Conservation (phyloP, 202 grass and related monocot genomes). For the Setaria viridis region DNA sequence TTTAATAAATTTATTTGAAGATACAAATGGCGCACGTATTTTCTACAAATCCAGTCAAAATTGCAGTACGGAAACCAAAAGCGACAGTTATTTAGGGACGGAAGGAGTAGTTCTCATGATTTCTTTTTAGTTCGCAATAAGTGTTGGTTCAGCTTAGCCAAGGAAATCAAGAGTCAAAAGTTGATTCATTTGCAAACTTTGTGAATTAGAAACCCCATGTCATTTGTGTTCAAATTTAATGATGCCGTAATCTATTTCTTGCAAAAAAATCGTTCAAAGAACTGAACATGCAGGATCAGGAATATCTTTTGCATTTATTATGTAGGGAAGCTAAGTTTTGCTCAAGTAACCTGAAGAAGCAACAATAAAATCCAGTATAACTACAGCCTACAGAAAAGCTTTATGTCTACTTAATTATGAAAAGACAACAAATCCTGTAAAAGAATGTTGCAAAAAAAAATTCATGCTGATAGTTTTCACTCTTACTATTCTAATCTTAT, state of each 20-base stretch:
- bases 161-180: conserved; percentile 26
- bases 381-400: background rate
- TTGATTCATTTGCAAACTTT: conserved; percentile 14
- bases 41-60: too few species aligned
- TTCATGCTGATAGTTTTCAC: background rate
- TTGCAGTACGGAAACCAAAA: too few species aligned
- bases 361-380: conserved; percentile 2
- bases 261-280: background rate
- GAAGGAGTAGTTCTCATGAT: background rate
- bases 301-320: background rate
- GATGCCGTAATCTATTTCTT: conserved; percentile 1
- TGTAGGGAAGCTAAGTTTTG: background rate
- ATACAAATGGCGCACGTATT: too few species aligned
- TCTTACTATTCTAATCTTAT: conserved; percentile 19
- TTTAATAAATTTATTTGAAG: too few species aligned
- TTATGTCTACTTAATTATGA: background rate
- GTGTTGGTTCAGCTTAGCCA: conserved; percentile 17
- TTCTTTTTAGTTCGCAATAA: conserved; percentile 1
- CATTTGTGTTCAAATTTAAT: background rate
- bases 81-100: too few species aligned
- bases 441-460: background rate
- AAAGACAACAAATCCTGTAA: background rate
- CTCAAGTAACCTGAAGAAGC: background rate
- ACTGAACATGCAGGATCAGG: background rate
- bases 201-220: background rate